phyloP scores from a whole-genome alignment of 129 eudicot genomes.

The Calendula officinalis region DNA sequence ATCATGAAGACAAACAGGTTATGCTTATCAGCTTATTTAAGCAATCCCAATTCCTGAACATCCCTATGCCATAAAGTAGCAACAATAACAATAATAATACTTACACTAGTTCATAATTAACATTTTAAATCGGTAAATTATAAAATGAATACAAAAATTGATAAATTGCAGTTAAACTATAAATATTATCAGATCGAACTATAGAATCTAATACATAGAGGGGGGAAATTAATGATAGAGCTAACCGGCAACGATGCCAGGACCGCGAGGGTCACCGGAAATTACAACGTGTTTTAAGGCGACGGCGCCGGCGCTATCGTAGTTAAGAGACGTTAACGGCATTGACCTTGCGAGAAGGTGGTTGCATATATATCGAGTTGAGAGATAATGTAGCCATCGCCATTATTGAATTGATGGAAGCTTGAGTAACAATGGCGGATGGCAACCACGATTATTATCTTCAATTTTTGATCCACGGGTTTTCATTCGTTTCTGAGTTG shows the following conservation, averaged over 20 bases:
- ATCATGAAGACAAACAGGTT: too few relatives aligned
- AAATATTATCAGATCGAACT: not conserved
- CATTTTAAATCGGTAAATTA: too few relatives aligned
- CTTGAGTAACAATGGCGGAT: slow-evolving; percentile 26
- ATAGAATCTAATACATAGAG: not conserved
- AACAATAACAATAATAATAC: too few relatives aligned
- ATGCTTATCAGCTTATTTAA: too few relatives aligned
- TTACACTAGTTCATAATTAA: too few relatives aligned
- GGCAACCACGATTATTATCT: slow-evolving; percentile 16
- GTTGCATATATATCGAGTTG: slow-evolving; percentile 43
- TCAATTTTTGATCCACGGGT: not conserved
- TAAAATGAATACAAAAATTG: not conserved
- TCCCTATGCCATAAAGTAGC: too few relatives aligned
- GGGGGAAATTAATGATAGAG: not conserved
- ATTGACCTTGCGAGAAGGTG: slow-evolving; percentile 33
- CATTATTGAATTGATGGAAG: slow-evolving; percentile 20
- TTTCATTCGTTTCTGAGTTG: slow-evolving; percentile 16
- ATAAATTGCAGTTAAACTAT: not conserved
- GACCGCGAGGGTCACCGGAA: slow-evolving; percentile 76
- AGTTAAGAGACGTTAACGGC: slow-evolving; percentile 20
- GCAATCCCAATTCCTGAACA: too few relatives aligned
- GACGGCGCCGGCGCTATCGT: slow-evolving; percentile 8
- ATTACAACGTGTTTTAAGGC: slow-evolving; percentile 66
- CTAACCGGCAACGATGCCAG: slow-evolving; percentile 84
- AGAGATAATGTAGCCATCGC: slow-evolving; percentile 49